A percentile compares a stretch with the other conserved stretches of the same genome.
Conservation (phyloP, 495 filamentous ascomycete species). For the Neurospora africana region DNA sequence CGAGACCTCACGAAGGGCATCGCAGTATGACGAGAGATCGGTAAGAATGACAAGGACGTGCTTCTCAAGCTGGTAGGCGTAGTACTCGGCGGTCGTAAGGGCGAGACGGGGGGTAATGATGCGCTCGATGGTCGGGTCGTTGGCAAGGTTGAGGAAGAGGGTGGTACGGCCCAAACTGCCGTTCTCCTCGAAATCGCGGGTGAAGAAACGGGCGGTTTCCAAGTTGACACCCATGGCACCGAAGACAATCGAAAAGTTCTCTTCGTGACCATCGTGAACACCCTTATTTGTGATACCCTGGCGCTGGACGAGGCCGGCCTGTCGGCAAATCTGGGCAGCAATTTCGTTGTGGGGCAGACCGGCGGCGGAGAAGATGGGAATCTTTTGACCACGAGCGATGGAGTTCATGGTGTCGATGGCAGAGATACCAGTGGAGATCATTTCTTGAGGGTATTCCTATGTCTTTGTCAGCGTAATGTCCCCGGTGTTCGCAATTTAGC, state of each 20-base stretch:
- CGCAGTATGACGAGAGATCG: constrained; percentile 95
- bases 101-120: constrained; percentile 99
- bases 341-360: constrained; percentile 99
- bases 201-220: constrained; percentile 98
- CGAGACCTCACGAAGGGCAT: constrained; percentile 95
- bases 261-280: constrained; percentile 91
- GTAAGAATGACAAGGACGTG: constrained; percentile 98
- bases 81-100: constrained; percentile 98
- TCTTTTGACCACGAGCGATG: constrained; percentile 98
- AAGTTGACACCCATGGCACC: constrained; percentile 99
- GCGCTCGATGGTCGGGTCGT: constrained; percentile 98
- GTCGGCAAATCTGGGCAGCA: constrained; percentile 92
- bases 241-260: constrained; percentile 99
- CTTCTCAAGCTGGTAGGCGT: constrained; percentile 99
- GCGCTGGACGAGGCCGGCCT: constrained; percentile 81
- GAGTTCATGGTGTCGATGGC: constrained; percentile 99
- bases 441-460: constrained; percentile 96
- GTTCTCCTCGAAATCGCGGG: constrained; percentile 97
- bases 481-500: not conserved
- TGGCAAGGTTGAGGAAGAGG: constrained; percentile 96
- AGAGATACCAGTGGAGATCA: constrained; percentile 99
- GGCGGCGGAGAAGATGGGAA: constrained; percentile 97
- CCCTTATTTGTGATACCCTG: constrained; percentile 74
- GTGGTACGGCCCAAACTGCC: constrained; percentile 95
- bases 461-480: constrained; percentile 8